A percentile compares a stretch with the other conserved stretches of the same genome.
Evolutionary conservation across 495 filamentous ascomycete genomes (phyloP).

Genomic region (Cairneyella variabilis): DNA sequence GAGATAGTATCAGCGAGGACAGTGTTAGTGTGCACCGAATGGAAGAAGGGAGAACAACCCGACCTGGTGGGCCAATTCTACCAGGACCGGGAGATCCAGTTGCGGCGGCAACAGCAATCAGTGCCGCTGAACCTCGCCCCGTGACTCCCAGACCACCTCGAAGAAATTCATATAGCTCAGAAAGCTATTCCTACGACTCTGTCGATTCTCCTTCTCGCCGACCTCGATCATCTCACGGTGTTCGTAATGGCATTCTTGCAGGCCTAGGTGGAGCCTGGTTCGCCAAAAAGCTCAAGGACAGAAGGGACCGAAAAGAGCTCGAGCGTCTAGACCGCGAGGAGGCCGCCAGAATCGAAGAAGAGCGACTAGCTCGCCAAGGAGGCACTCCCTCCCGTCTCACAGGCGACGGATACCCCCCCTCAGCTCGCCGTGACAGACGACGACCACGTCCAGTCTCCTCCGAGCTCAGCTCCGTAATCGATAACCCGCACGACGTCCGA

Average conservation of each 20-base stretch:
- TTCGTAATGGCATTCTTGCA: conserved; percentile 60
- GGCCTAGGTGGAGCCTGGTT: conserved; percentile 64
- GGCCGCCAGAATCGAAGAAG: conserved; percentile 37
- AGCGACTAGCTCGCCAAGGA: conserved; percentile 36
- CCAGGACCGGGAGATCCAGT: conserved; percentile 37
- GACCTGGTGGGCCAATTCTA: conserved; percentile 28
- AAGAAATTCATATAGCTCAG: conserved; percentile 40
- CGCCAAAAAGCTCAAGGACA: conserved; percentile 59
- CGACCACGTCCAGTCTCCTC: conserved; percentile 36
- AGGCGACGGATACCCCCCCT: conserved; percentile 51
- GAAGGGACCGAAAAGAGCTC: conserved; percentile 59
- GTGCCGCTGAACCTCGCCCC: conserved; percentile 35
- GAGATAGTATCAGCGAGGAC: conserved; percentile 38
- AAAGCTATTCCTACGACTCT: conserved; percentile 42
- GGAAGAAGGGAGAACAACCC: conserved; percentile 28
- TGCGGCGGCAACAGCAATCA: conserved; percentile 35
- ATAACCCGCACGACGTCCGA: conserved; percentile 20
- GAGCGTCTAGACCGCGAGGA: conserved; percentile 59
- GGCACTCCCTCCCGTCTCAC: conserved; percentile 40
- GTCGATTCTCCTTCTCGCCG: conserved; percentile 33
- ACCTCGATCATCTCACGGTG: conserved; percentile 41
- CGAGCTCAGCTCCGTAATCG: conserved; percentile 15
- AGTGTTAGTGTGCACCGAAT: conserved; percentile 35
- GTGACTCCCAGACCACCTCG: conserved; percentile 35
- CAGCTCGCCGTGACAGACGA: conserved; percentile 46